Conservation (phyloP, 129 eudicot genomes). For the Chrysanthemum lavandulifolium region DNA sequence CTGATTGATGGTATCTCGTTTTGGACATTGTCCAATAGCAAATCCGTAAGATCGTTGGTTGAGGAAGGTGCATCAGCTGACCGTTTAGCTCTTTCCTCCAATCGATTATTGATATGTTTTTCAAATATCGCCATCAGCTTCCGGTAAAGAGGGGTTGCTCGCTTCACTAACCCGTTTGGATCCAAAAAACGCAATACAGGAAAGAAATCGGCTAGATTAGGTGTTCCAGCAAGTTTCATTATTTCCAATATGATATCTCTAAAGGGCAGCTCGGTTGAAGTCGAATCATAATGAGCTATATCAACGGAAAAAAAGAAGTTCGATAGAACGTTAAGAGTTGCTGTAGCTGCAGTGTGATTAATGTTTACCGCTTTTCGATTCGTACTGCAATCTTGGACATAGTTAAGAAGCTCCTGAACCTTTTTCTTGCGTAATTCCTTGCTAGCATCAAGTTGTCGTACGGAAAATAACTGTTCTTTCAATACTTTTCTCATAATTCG, state of each 20-base stretch:
- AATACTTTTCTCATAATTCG: slow-evolving; percentile 19
- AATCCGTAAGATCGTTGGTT: slow-evolving; percentile 30
- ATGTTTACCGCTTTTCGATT: neutral
- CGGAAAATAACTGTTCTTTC: slow-evolving; percentile 26
- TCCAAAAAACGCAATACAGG: slow-evolving; percentile 26
- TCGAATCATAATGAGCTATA: too few relatives aligned
- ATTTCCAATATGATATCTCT: slow-evolving; percentile 18
- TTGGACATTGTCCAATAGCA: slow-evolving; percentile 20
- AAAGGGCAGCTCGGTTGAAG: slow-evolving; percentile 10
- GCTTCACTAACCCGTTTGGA: slow-evolving; percentile 18
- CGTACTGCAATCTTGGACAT: too few relatives aligned
- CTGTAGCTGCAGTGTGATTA: slow-evolving; percentile 25
- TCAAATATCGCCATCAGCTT: slow-evolving; percentile 30
- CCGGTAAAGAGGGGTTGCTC: neutral
- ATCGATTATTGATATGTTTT: slow-evolving; percentile 7
- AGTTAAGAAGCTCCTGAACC: neutral
- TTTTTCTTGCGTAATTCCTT: slow-evolving; percentile 22
- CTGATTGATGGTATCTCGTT: slow-evolving; percentile 8
- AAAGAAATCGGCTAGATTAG: slow-evolving; percentile 31
- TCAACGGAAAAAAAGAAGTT: slow-evolving; percentile 31
- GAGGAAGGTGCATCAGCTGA: neutral
- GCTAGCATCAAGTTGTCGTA: slow-evolving; percentile 31
- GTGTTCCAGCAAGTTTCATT: slow-evolving; percentile 32
- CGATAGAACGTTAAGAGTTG: slow-evolving; percentile 32
- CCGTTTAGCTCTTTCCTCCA: slow-evolving; percentile 9